Percentiles rank a stretch among this genome's conserved stretches.
Evolutionary conservation across 805 yeast species (phyloP).

Genomic region (Starmerella asiatica): DNA sequence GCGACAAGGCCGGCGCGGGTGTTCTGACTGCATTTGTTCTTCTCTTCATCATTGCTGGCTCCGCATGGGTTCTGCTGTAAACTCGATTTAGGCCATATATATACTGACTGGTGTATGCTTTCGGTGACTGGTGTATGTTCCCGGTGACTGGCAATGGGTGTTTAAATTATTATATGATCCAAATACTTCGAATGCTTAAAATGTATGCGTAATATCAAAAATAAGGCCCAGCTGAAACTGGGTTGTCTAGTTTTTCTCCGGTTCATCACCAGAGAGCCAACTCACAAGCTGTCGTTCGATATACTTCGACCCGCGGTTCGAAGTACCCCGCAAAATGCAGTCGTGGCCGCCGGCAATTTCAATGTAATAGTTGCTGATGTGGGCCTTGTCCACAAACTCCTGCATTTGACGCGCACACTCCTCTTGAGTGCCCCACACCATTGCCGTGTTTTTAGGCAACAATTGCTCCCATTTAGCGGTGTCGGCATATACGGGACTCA

Average conservation of each 20-base stretch:
- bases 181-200: no score
- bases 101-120: no score
- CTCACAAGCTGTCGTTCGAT: slow-evolving; percentile 2
- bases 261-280: slow-evolving; percentile 6
- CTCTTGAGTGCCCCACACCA: slow-evolving; percentile 21
- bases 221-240: no score
- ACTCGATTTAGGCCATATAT: background rate
- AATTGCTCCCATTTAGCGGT: slow-evolving; percentile 10
- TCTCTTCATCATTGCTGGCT: slow-evolving; percentile 57
- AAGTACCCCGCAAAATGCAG: slow-evolving; percentile 17
- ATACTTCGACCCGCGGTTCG: slow-evolving; percentile 10
- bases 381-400: slow-evolving; percentile 11
- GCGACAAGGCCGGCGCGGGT: slow-evolving; percentile 78
- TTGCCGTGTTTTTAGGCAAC: slow-evolving; percentile 13
- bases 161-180: no score
- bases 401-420: slow-evolving; percentile 10
- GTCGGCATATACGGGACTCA: slow-evolving; percentile 14
- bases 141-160: no score
- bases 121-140: no score
- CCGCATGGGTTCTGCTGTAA: slow-evolving; percentile 27
- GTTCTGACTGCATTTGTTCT: slow-evolving; percentile 63
- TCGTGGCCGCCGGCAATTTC: slow-evolving; percentile 21
- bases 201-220: no score
- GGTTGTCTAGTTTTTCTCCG: no score
- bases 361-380: slow-evolving; percentile 10